Evolutionary conservation across 129 eudicot genomes (phyloP).

Genomic region (Chrysanthemum lavandulifolium): DNA sequence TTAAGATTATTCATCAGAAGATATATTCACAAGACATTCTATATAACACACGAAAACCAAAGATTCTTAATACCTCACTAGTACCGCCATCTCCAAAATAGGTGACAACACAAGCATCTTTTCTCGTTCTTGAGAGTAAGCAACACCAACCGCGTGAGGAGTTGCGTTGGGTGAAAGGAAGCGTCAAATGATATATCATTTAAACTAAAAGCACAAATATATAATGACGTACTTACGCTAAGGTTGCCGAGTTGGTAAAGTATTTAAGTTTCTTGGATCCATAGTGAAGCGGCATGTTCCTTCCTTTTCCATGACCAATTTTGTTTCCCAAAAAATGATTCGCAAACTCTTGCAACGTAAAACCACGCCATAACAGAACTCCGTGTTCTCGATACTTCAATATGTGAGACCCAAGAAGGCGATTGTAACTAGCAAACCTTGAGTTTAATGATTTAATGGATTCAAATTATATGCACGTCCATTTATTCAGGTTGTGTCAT

Average conservation of each 20-base stretch:
- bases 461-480: constrained; percentile 45
- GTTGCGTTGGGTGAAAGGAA: constrained; percentile 42
- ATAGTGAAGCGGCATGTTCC: too few relatives aligned
- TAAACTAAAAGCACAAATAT: not conserved
- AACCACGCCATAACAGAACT: too few relatives aligned
- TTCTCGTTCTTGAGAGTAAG: constrained; percentile 57
- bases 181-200: not conserved
- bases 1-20: not conserved
- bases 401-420: too few relatives aligned
- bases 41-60: not conserved
- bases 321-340: too few relatives aligned
- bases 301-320: too few relatives aligned
- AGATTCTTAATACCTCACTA: constrained; percentile 46
- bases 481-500: too few relatives aligned
- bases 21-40: not conserved
- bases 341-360: too few relatives aligned
- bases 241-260: constrained; percentile 53
- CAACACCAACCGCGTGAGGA: constrained; percentile 82
- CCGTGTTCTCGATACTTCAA: constrained; percentile 33
- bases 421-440: not conserved
- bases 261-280: too few relatives aligned
- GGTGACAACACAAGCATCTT: constrained; percentile 62
- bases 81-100: constrained; percentile 61
- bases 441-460: not conserved
- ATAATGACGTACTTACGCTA: constrained; percentile 47